Conservation (phyloP, 495 filamentous ascomycete species). For the Tricharina praecox region DNA sequence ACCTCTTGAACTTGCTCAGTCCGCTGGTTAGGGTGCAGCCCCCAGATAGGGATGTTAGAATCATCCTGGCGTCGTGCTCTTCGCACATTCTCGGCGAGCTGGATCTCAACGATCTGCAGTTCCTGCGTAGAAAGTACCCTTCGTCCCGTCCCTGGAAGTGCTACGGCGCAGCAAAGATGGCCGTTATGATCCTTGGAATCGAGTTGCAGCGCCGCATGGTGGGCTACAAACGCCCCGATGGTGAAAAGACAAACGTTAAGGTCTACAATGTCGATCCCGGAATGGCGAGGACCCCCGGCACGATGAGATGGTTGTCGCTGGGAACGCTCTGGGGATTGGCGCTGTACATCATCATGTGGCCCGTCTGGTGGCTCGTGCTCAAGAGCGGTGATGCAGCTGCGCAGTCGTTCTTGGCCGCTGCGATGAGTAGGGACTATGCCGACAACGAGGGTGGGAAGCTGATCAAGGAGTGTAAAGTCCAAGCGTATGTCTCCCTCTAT, state of each 20-base stretch:
- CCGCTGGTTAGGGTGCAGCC: slow-evolving; percentile 81
- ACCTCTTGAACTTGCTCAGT: slow-evolving; percentile 73
- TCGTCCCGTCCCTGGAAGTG: slow-evolving; percentile 36
- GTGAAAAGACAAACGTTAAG: slow-evolving; percentile 57
- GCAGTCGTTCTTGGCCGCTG: slow-evolving; percentile 69
- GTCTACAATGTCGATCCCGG: slow-evolving; percentile 80
- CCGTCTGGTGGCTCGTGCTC: slow-evolving; percentile 69
- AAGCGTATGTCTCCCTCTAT: slow-evolving; percentile 36
- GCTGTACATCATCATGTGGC: slow-evolving; percentile 61
- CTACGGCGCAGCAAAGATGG: slow-evolving; percentile 76
- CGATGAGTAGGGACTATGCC: slow-evolving; percentile 57
- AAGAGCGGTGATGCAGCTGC: slow-evolving; percentile 70
- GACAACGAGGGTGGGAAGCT: slow-evolving; percentile 48
- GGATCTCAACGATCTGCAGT: slow-evolving; percentile 27
- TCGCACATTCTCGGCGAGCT: slow-evolving; percentile 50
- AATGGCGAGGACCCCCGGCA: slow-evolving; percentile 66
- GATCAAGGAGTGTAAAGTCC: slow-evolving; percentile 74
- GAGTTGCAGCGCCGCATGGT: slow-evolving; percentile 82
- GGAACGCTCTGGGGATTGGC: slow-evolving; percentile 69
- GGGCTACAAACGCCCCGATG: slow-evolving; percentile 63
- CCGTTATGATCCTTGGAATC: slow-evolving; percentile 69
- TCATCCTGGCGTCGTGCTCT: slow-evolving; percentile 73
- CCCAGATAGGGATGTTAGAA: slow-evolving; percentile 75
- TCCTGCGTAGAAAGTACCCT: slow-evolving; percentile 19
- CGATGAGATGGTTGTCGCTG: slow-evolving; percentile 64